These are phyloP conservation scores for Colletotrichum scovillei DNA, from an alignment of 2,329 filamentous ascomycete species.

Conservation along the genomic window DNA sequence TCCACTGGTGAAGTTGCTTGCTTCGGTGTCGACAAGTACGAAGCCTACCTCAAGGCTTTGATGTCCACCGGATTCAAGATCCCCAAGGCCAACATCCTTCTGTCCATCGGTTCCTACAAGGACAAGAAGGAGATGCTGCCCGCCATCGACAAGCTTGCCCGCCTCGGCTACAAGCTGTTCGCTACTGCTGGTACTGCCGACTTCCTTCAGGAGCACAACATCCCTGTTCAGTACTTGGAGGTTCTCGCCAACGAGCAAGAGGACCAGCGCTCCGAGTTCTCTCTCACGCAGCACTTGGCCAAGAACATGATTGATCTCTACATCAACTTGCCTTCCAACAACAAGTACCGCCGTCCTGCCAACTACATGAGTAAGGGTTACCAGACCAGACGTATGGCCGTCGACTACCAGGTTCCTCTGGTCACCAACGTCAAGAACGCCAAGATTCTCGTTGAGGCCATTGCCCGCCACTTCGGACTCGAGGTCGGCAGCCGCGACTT, in stretches of 20 bases:
- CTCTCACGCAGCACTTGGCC: constrained; percentile 92
- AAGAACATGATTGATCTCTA: constrained; percentile 99
- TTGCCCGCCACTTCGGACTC: constrained; percentile 88
- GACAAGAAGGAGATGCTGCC: constrained; percentile 98
- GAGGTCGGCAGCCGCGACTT: constrained; percentile 87
- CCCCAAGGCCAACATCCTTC: constrained; percentile 92
- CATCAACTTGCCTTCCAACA: constrained; percentile 99
- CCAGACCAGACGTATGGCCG: constrained; percentile 95
- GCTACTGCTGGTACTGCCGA: constrained; percentile 97
- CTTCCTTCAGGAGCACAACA: constrained; percentile 92
- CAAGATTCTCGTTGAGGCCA: constrained; percentile 95
- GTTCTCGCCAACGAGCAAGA: constrained; percentile 82
- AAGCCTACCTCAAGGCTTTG: constrained; percentile 96
- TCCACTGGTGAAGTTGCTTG: constrained; percentile 98
- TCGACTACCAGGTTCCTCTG: constrained; percentile 95
- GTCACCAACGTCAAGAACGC: constrained; percentile 99
- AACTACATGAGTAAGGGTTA: constrained; percentile 99
- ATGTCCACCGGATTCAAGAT: constrained; percentile 97
- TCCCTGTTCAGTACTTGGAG: constrained; percentile 94
- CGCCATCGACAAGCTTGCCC: constrained; percentile 88
- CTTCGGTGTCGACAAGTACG: constrained; percentile 95
- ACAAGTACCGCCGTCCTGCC: constrained; percentile 94
- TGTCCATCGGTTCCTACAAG: constrained; percentile 97
- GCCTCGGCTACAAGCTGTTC: constrained; percentile 94
- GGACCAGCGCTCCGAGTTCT: constrained; percentile 94